Base-by-base conservation (phyloP, 371 early-diverging fungal species). In the Mucor ambiguus region DNA sequence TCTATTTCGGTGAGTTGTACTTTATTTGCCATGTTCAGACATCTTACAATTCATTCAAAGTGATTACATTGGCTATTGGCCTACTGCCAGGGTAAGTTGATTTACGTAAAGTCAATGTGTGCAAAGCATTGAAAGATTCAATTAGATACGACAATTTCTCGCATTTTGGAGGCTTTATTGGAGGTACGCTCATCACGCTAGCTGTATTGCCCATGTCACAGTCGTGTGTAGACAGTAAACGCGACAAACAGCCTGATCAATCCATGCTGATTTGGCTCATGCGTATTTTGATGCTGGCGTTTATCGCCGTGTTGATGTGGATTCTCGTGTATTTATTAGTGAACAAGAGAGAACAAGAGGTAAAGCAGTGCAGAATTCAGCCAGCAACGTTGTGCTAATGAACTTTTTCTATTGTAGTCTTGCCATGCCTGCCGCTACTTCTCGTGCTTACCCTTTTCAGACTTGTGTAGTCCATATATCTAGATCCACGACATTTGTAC, bases 71-170 rank as follows among this genome's bases (percentile, higher is more conserved):
- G 3, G 24, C 38, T 0, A 28, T 63, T 38, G 63, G 63, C 2
- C 18, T 55, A 8, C 28, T 63, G 18, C 63, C 63, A n/a, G 63
- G 63, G 69, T 67, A 71, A 55, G n/a, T 90, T 41, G 84, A 87
- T 18, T 83, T 93, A 63, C 18, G 10, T 14, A 4, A 8, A n/a
- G 2, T 9, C 72, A 76, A 11, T 67, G 90, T 14, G 14, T 3
- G 44, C 91, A 80, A 73, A 30, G 32, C 32, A 54, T 26, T 59
- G 35, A n/a, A 35, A 35, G 22, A 68, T 73, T 63, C 90, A 4
- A 10, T n/a, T 44, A 64, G 58, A 46, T 59, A 66, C 61, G 93
- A 93, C 77, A 92, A 93, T 71, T 91, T 91, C 74, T 87, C 90
- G 29, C 90, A 89, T 71, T 60, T 88, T 55, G 74, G 74, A 26